Base-by-base conservation (phyloP, 768 basidiomycete species). In the Dendrothele bispora region DNA sequence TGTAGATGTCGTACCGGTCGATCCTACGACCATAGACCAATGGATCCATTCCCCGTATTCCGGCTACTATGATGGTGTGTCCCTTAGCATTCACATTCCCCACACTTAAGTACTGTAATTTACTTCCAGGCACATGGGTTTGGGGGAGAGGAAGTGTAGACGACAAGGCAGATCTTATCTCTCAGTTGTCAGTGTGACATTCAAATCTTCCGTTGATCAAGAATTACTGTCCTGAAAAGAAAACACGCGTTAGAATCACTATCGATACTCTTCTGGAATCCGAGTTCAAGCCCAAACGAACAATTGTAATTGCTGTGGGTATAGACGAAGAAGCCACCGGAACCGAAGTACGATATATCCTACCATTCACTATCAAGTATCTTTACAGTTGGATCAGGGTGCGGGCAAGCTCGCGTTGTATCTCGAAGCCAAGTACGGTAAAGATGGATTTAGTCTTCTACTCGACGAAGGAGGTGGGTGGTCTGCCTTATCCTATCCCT, bases 131-230 rank as follows among this genome's bases (percentile, higher is more conserved):
- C 8, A 69, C 67, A 1, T 77, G 71, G 60, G 67, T 83, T 18
- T 82, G 79, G 79, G 81, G 82, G 6, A 66, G 82, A 18, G 82
- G 81, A 10, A 61, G 68, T 17, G 68, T 64, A 17, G 82, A 83
- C 53, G 78, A 80, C 61, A 84, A 84, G 62, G 70, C 62, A 21
- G 74, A 68, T 32, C 48, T 79, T 39, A 70, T 79, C 26, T 68
- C 66, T 10, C 72, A 68, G 52, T 60, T 77, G 53, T 51, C 48
- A 15, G 44, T 58, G 24, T 26, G 20, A 7, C 27, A 29, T 27
- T 27, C 39, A 20, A 30, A 28, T 4, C n/a, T 18, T 11, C 24
- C n/a, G 32, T 14, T 15, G 22, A 15, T 26, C 5, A n/a, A n/a
- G n/a, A n/a, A n/a, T n/a, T n/a, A n/a, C n/a, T 24, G 29, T 11